Percentiles rank a stretch among this genome's conserved stretches.
phyloP scores from a whole-genome alignment of 2,329 filamentous ascomycete genomes.

The Paecilomyces niveus region DNA sequence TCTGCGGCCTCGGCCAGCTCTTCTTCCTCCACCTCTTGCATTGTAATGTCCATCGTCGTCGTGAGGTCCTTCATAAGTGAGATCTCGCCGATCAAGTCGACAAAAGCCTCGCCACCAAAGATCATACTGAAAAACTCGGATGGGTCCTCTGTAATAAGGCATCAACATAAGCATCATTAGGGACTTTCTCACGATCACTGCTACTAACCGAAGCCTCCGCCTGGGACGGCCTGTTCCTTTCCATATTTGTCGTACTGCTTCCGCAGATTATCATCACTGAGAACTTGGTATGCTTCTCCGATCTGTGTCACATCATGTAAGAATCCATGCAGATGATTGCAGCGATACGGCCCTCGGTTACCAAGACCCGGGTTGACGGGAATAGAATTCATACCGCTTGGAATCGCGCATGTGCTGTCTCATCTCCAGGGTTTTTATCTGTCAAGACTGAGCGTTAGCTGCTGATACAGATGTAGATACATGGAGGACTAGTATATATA shows the following conservation, averaged over 20 bases:
- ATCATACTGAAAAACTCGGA: conserved; percentile 98
- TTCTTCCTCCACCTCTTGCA: conserved; percentile 69
- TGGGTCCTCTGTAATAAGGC: conserved; percentile 60
- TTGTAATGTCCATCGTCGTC: conserved; percentile 96
- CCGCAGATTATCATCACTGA: conserved; percentile 79
- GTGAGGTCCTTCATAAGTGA: conserved; percentile 98
- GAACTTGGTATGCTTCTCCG: conserved; percentile 66
- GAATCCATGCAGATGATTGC: neutral
- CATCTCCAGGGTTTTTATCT: conserved; percentile 98
- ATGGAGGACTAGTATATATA: conserved; percentile 29
- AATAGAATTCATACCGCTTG: conserved; percentile 58
- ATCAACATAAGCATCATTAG: conserved; percentile 6
- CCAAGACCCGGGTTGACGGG: neutral
- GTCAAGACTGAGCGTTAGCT: conserved; percentile 13
- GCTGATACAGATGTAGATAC: neutral
- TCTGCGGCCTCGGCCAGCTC: conserved; percentile 50
- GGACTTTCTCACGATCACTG: neutral
- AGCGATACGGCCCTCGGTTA: neutral
- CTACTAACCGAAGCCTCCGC: conserved; percentile 73
- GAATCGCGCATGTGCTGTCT: conserved; percentile 88
- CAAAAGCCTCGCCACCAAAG: conserved; percentile 92
- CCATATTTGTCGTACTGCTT: conserved; percentile 95
- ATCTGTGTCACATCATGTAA: conserved; percentile 38
- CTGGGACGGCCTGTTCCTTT: conserved; percentile 87
- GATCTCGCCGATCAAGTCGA: conserved; percentile 96